Base-by-base conservation (phyloP, 495 filamentous ascomycete genomes). In the Penicillium ucsense region DNA sequence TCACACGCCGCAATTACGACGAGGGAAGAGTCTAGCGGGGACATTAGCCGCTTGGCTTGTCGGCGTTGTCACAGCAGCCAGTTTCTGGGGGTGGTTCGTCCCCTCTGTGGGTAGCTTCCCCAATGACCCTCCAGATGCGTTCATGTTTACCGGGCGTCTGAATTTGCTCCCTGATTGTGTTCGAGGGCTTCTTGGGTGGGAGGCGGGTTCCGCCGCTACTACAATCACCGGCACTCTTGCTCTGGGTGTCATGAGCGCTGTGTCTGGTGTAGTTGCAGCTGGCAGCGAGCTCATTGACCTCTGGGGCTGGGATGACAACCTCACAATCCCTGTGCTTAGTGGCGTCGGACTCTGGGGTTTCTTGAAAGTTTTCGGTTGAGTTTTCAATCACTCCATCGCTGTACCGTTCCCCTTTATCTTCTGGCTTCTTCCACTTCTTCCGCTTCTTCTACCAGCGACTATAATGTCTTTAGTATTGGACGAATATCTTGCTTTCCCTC, bases 301-400 rank as follows among this genome's bases (percentile, higher is more conserved):
- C 0, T 95, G 86, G 61, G 84, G 87, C 30, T 87, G 86, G 86
- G 92, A 98, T 61, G 92, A 98, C 70, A 98, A 98, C 67, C 71
- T 97, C 49, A 95, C 91, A 34, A 98, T 98, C 64, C 92, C 92
- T 8, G 81, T 94, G 35, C 67, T 98, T 43, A 95, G 88, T 61
- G 88, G 89, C 9, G 61, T 94, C 10, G 91, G 92, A 6, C 81
- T 98, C 41, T 95, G 86, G 86, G 88, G 86, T 0, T 94, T 98
- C 63, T 71, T 97, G 60, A 96, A 90, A 71, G 60, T 90, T 37
- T 96, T 97, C 76, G 86, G 88, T 31, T 72, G 52, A 63, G 47
- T 35, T 37, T 46, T 46, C 27, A 31, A 39, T 41, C 35, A 48
- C 43, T 38, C 35, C 27, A 27, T 38, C 34, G 46, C 38, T 36